A percentile compares a stretch with the other conserved stretches of the same genome.
These are phyloP conservation scores for Colletotrichum scovillei DNA, from an alignment of 2,329 filamentous ascomycete species.

Conservation along the genomic window DNA sequence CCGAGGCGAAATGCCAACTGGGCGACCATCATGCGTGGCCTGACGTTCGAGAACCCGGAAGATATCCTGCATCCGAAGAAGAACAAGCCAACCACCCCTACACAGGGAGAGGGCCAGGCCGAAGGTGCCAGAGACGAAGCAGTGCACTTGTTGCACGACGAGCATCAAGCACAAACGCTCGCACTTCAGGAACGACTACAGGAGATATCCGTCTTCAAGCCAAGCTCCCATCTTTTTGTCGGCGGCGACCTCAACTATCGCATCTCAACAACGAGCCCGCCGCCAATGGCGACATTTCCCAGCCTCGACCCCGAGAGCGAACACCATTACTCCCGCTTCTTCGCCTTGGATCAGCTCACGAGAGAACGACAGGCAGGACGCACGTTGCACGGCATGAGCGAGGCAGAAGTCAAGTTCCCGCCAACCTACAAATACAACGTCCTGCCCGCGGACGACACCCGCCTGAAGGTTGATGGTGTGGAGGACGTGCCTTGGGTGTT, in stretches of 20 bases:
- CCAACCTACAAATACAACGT: constrained; percentile 93
- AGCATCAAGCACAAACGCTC: constrained; percentile 47
- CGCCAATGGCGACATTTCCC: constrained; percentile 71
- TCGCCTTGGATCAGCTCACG: constrained; percentile 82
- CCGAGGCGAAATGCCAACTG: constrained; percentile 87
- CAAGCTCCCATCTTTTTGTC: constrained; percentile 83
- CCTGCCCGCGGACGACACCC: constrained; percentile 46
- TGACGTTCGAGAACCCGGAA: constrained; percentile 77
- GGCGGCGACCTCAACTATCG: constrained; percentile 97
- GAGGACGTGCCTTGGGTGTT: constrained; percentile 71
- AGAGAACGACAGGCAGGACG: constrained; percentile 75
- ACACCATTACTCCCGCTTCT: constrained; percentile 73
- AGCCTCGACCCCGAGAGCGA: constrained; percentile 65
- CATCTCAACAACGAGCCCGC: constrained; percentile 75
- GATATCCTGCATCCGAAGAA: constrained; percentile 45
- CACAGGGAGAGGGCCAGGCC: constrained; percentile 36
- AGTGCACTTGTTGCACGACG: constrained; percentile 46
- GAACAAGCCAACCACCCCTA: not conserved
- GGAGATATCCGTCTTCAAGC: constrained; percentile 77
- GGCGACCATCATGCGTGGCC: constrained; percentile 81
- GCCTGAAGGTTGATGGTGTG: constrained; percentile 35
- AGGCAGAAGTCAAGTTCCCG: constrained; percentile 81
- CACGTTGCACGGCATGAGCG: constrained; percentile 81
- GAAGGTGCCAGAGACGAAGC: constrained; percentile 43
- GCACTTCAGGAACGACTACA: constrained; percentile 60